These are phyloP conservation scores for Leccinum disarticulatum DNA, from an alignment of 768 basidiomycete species.

Conservation along the genomic window DNA sequence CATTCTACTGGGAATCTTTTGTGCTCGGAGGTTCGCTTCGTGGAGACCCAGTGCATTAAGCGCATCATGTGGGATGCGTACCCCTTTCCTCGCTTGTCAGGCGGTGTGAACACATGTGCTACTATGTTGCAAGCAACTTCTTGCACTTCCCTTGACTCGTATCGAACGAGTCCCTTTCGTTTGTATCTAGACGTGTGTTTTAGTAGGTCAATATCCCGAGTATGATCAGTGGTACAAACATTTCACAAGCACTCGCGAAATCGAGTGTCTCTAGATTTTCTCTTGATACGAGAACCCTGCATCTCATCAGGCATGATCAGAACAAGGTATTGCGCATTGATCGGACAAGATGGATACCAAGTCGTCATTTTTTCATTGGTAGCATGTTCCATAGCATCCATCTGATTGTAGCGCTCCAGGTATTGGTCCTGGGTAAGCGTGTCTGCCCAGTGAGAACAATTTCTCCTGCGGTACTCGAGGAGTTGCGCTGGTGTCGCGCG, in stretches of 20 bases:
- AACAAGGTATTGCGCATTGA: not conserved
- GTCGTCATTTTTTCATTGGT: constrained; percentile 34
- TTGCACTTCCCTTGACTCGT: constrained; percentile 21
- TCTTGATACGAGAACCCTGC: constrained; percentile 56
- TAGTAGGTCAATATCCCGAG: not conserved
- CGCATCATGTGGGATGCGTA: constrained; percentile 63
- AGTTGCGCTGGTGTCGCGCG: constrained; percentile 48
- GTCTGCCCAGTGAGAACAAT: constrained; percentile 44
- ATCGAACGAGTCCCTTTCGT: constrained; percentile 31
- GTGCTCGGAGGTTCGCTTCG: constrained; percentile 27
- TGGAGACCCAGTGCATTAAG: constrained; percentile 56
- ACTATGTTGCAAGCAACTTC: constrained; percentile 48
- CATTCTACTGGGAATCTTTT: constrained; percentile 37
- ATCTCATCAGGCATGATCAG: not conserved
- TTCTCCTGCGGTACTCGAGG: constrained; percentile 37
- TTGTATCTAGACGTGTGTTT: constrained; percentile 27
- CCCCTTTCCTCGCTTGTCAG: constrained; percentile 47
- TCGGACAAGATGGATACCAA: constrained; percentile 38
- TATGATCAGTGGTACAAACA: not conserved
- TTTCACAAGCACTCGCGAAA: constrained; percentile 6
- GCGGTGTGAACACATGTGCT: constrained; percentile 55
- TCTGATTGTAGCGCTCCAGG: constrained; percentile 38
- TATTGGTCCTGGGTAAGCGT: constrained; percentile 42
- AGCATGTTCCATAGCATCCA: constrained; percentile 45
- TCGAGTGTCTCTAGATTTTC: constrained; percentile 38